Conservation (phyloP, 768 basidiomycete species). For the Rhizopogon vinicolor region DNA sequence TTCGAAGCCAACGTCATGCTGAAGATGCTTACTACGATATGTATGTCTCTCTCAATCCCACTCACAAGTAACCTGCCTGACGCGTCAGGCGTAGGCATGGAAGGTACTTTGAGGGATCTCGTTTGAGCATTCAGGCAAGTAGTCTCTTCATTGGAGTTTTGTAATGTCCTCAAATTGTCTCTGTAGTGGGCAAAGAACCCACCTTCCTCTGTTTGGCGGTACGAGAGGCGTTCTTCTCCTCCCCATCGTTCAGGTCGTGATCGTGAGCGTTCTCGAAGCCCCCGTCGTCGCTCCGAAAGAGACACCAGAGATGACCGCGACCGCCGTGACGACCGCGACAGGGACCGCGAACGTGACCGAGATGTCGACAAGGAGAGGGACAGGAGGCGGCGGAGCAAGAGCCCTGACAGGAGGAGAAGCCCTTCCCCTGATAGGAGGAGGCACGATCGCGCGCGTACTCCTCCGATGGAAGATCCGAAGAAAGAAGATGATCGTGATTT, state of each 20-base stretch:
- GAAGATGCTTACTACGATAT: slow-evolving; percentile 84
- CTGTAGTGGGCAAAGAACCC: slow-evolving; percentile 80
- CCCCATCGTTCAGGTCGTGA: slow-evolving; percentile 32
- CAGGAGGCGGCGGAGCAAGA: slow-evolving; percentile 45
- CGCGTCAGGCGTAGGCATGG: slow-evolving; percentile 54
- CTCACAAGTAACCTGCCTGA: slow-evolving; percentile 7
- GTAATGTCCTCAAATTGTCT: neutral
- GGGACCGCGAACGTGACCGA: slow-evolving; percentile 27
- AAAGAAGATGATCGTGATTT: slow-evolving; percentile 47
- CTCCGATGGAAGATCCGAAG: slow-evolving; percentile 37
- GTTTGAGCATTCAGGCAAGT: slow-evolving; percentile 69
- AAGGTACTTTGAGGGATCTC: slow-evolving; percentile 65
- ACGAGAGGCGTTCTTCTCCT: slow-evolving; percentile 52
- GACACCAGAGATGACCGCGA: slow-evolving; percentile 37
- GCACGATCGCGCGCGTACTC: slow-evolving; percentile 51
- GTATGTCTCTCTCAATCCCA: slow-evolving; percentile 35
- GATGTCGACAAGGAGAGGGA: slow-evolving; percentile 38
- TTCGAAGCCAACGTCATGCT: slow-evolving; percentile 71
- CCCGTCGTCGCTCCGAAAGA: slow-evolving; percentile 36
- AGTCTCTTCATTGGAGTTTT: no score
- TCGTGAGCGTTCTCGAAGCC: slow-evolving; percentile 50
- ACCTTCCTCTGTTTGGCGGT: slow-evolving; percentile 80
- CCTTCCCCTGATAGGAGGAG: slow-evolving; percentile 38
- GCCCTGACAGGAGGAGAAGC: slow-evolving; percentile 43
- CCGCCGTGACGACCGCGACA: slow-evolving; percentile 24